Base-by-base conservation (phyloP, 2,329 filamentous ascomycete genomes). In the Bisporella sp. region DNA sequence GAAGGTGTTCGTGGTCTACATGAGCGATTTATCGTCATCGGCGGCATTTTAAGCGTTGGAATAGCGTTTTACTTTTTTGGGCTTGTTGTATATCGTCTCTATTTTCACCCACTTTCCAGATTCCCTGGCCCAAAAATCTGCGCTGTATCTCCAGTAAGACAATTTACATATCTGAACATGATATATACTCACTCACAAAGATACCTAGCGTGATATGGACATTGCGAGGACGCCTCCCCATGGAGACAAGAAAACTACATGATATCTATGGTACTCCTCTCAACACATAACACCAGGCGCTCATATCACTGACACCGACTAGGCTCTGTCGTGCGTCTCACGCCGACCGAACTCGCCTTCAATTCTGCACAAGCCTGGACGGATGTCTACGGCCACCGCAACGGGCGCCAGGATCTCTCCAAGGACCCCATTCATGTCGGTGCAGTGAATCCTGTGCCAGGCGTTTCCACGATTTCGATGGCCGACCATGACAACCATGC, bases 401-500 rank as follows among this genome's bases (percentile, higher is more conserved):
- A 46, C 37, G 50, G 50, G 5, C 37, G 39, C 12, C 32, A 42
- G 31, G 33, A 52, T 13, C 28, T 49, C 2, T 31, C 46, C n/a
- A 52, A 52, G 35, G 46, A 49, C 39, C 41, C 42, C 7, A 46
- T 49, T n/a, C 50, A 49, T 41, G 46, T 44, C 2, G 47, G 42
- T 5, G 42, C 46, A 30, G 46, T 49, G 12, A 41, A 49, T 33
- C 45, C 41, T 21, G 13, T 49, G 30, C 41, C 46, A n/a, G 46
- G 46, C 28, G 46, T 46, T n/a, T 46, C 47, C 13, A 48, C 37
- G 7, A 42, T 46, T 7, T 49, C 37, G 12, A 49, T 49, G 50
- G 42, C 47, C 39, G 44, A 49, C 43, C 31, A 48, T 29, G 35
- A 33, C 9, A 35, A 51, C 21, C 66, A 68, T 47, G 45, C 51